Base-by-base conservation (phyloP, 495 filamentous ascomycete species). In the Hypomontagnella submonticulosa region DNA sequence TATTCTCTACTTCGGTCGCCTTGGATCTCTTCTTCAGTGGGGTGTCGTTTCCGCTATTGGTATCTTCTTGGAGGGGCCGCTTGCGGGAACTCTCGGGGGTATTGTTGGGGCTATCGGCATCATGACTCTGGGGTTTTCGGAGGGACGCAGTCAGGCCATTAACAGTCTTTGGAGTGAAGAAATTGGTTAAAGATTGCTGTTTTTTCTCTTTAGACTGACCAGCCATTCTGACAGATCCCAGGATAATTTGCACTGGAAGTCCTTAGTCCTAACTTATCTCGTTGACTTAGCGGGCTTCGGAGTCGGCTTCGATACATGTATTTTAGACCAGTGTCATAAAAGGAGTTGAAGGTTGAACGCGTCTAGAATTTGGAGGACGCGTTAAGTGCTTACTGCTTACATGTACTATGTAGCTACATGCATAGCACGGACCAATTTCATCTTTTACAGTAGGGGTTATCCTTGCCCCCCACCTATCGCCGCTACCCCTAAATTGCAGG, bases 141-240 rank as follows among this genome's bases (percentile, higher is more conserved):
- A 51, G 50, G 3, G 47, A 57, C 9, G 58, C 27, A 13, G 30
- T 11, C 19, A 72, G 49, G 50, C 60, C 62, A 51, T 75, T 73
- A 61, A 75, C 66, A 5, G 89, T 78, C 70, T 85, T 90, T 20
- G 85, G 86, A 3, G 85, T 85, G 74, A 97, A 97, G 79, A 97
- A 97, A 73, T 85, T 93, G 0, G 92, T 92, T 49, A 97, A 88
- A 4, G 90, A 90, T 58, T 89, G 85, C 72, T 97, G 92, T 69
- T 89, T 92, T 75, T 89, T 88, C 6, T 61, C 73, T 52, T 77
- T 76, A 1, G 76, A 57, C 27, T 75, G 64, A 7, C 73, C 71
- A 4, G 77, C 71, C 81, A 83, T 83, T 16, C 36, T 68, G 53
- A 44, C 40, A 27, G 34, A 7, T 43, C 48, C n/a, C 42, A 18